These are phyloP conservation scores for Golubevia sp. DNA, from an alignment of 1,284 basidiomycete species.

Conservation along the genomic window DNA sequence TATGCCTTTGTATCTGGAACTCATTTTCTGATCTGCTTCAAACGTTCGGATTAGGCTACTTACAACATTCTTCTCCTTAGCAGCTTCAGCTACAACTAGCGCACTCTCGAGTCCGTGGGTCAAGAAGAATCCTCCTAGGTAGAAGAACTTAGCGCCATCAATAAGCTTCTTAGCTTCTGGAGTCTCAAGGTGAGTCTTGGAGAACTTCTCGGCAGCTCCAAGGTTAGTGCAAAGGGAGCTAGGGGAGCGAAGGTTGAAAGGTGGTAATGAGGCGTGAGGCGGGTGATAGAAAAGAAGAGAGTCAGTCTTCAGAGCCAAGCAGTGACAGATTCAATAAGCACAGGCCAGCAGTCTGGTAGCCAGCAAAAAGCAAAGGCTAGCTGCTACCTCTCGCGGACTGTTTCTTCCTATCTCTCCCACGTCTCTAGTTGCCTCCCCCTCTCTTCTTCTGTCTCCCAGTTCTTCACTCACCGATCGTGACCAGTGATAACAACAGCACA, in stretches of 20 bases:
- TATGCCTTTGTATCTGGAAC: too few relatives aligned
- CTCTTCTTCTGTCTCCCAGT: too few relatives aligned
- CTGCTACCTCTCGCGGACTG: too few relatives aligned
- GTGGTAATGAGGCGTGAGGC: background rate
- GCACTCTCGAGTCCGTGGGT: constrained; percentile 84
- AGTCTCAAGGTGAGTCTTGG: constrained; percentile 77
- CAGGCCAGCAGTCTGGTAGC: too few relatives aligned
- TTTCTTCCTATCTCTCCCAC: too few relatives aligned
- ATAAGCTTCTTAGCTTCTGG: constrained; percentile 77
- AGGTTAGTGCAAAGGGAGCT: constrained; percentile 85
- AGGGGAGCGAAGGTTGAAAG: background rate
- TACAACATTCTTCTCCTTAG: constrained; percentile 79
- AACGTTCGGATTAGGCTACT: constrained; percentile 12
- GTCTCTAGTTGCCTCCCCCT: too few relatives aligned
- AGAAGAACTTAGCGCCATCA: constrained; percentile 81
- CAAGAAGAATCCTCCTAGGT: constrained; percentile 97
- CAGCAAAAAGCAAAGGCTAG: too few relatives aligned
- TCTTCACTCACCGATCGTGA: constrained; percentile 80
- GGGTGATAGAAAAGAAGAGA: background rate
- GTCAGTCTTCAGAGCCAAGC: too few relatives aligned
- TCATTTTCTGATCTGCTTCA: too few relatives aligned
- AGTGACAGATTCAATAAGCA: too few relatives aligned
- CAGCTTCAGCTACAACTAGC: constrained; percentile 78
- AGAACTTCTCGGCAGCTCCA: constrained; percentile 87
- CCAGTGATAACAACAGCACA: constrained; percentile 95